These are phyloP conservation scores for Penicillium canariense DNA, from an alignment of 495 filamentous ascomycete species.

Conservation along the genomic window DNA sequence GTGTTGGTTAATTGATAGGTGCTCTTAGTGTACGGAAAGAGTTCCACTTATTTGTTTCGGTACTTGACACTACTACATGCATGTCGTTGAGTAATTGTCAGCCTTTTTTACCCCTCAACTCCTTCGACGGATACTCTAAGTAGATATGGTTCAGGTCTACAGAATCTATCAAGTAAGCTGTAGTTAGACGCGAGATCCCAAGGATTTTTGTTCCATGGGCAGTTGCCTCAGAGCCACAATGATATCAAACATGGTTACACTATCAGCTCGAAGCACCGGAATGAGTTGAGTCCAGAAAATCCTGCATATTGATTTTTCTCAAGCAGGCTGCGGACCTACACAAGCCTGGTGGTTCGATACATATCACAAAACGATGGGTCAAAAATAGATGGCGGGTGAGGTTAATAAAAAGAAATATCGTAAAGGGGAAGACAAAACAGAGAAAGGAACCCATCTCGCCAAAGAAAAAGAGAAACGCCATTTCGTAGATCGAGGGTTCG, in stretches of 20 bases:
- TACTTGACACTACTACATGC: not conserved
- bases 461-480: conserved; percentile 23
- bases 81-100: not conserved
- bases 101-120: too few relatives aligned
- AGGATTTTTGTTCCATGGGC: too few relatives aligned
- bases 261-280: not conserved
- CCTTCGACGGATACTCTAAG: too few relatives aligned
- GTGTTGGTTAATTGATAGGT: not conserved
- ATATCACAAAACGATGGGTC: conserved; percentile 14
- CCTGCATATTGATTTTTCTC: conserved; percentile 1
- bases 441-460: conserved; percentile 16
- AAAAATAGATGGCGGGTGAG: conserved; percentile 6
- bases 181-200: too few relatives aligned
- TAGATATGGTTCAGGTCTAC: too few relatives aligned
- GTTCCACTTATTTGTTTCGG: not conserved
- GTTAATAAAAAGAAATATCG: conserved; percentile 10
- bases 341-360: conserved; percentile 19
- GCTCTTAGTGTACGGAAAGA: conserved; percentile 2
- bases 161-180: too few relatives aligned
- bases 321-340: not conserved
- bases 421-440: conserved; percentile 13
- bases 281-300: not conserved
- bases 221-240: not conserved
- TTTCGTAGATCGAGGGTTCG: conserved; percentile 24
- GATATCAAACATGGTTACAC: not conserved